A percentile compares a stretch with the other conserved stretches of the same genome.
Conservation (phyloP, 495 filamentous ascomycete species). For the Neurospora tetraspora region DNA sequence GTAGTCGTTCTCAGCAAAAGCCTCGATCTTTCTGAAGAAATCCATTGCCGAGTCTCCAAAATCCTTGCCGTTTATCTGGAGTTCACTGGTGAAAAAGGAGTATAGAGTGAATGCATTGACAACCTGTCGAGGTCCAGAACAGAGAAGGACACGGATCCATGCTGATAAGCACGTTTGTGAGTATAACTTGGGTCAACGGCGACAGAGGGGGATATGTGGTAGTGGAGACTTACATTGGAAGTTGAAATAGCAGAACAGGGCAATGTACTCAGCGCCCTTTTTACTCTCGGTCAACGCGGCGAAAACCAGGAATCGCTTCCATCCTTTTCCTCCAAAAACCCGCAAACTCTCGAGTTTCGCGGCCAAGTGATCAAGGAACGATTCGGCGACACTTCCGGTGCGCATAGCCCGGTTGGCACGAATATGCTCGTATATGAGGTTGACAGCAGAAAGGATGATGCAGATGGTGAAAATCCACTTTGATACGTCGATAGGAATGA, state of each 20-base stretch:
- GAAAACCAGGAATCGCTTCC: conserved; percentile 84
- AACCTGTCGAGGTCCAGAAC: conserved; percentile 81
- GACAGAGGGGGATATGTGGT: neutral
- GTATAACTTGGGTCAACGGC: neutral
- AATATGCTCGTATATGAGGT: conserved; percentile 66
- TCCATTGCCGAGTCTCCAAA: conserved; percentile 45
- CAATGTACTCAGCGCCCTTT: conserved; percentile 83
- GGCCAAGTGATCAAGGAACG: conserved; percentile 79
- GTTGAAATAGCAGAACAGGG: conserved; percentile 87
- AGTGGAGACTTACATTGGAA: conserved; percentile 61
- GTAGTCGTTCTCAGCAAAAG: conserved; percentile 58
- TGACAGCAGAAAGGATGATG: conserved; percentile 76
- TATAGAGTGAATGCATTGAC: conserved; percentile 84
- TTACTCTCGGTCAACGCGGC: conserved; percentile 83
- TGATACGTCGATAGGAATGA: conserved; percentile 52
- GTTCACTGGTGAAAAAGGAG: conserved; percentile 56
- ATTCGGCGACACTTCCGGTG: conserved; percentile 77
- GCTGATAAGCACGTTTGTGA: conserved; percentile 26
- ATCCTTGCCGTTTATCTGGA: conserved; percentile 51
- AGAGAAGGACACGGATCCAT: conserved; percentile 80
- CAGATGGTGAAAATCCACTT: conserved; percentile 88
- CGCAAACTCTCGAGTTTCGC: conserved; percentile 73
- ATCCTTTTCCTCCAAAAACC: conserved; percentile 55
- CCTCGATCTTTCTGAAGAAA: conserved; percentile 68
- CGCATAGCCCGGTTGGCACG: conserved; percentile 70